phyloP scores from a whole-genome alignment of 2,329 filamentous ascomycete genomes.

The Cyphellophora europaea region DNA sequence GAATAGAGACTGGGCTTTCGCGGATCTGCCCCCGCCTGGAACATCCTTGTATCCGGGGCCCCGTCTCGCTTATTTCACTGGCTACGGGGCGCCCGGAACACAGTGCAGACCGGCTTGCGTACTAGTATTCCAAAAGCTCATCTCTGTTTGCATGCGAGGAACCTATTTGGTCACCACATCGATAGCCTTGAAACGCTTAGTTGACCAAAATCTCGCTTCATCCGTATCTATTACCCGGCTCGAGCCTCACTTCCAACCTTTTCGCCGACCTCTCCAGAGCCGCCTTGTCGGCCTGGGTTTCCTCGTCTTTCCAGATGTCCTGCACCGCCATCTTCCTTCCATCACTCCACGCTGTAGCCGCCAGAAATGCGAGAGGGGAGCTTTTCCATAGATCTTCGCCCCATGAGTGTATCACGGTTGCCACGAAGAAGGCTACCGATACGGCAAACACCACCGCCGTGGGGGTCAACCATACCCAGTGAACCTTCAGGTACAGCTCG shows the following conservation, averaged over 20 bases:
- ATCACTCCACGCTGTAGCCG: neutral
- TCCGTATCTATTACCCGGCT: neutral
- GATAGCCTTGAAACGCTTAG: no score
- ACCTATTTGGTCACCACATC: no score
- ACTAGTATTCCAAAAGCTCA: no score
- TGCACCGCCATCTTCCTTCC: neutral
- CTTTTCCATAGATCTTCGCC: slow-evolving; percentile 2
- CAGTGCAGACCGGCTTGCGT: no score
- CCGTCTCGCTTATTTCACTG: no score
- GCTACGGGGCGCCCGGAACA: no score
- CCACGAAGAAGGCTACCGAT: slow-evolving; percentile 2
- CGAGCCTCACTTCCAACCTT: neutral
- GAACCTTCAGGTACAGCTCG: slow-evolving; percentile 3
- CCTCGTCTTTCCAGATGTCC: neutral
- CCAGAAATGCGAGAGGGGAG: slow-evolving; percentile 1
- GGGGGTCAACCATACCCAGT: slow-evolving; percentile 2
- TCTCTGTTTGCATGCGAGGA: no score
- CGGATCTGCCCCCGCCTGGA: no score
- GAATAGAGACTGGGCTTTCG: no score
- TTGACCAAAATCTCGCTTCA: neutral
- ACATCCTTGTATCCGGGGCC: no score
- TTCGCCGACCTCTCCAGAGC: neutral
- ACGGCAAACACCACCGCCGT: neutral
- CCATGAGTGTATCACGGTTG: neutral
- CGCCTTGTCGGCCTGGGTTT: neutral